phyloP scores from a whole-genome alignment of 179 eudicot genomes.

The Spergularia azorica region DNA sequence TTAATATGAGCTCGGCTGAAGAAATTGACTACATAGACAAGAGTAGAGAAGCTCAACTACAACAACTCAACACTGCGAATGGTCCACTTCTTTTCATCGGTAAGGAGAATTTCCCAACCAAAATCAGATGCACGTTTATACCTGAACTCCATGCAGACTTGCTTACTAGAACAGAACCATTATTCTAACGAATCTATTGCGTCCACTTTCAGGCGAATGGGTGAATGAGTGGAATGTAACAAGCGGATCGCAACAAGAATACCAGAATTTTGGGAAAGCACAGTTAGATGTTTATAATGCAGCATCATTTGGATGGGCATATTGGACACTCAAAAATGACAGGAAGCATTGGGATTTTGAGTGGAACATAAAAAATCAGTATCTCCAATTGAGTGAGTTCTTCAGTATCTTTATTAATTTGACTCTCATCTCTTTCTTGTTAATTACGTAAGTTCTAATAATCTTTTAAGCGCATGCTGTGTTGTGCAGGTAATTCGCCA shows the following conservation, averaged over 20 bases:
- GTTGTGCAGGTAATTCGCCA: slow-evolving; percentile 41
- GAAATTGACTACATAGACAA: slow-evolving; percentile 65
- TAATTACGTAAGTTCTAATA: not conserved
- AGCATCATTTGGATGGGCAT: slow-evolving; percentile 89
- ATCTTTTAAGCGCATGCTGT: not conserved
- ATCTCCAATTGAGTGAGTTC: slow-evolving; percentile 53
- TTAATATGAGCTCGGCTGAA: slow-evolving; percentile 50
- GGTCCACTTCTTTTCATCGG: slow-evolving; percentile 79
- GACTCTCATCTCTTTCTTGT: not conserved
- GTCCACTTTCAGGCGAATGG: slow-evolving; percentile 71
- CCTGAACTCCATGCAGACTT: too few relatives aligned
- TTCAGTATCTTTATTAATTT: not conserved
- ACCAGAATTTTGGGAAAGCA: slow-evolving; percentile 62
- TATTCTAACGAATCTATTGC: not conserved
- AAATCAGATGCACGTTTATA: not conserved
- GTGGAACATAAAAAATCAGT: slow-evolving; percentile 62
- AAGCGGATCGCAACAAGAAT: slow-evolving; percentile 53
- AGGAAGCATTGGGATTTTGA: slow-evolving; percentile 80
- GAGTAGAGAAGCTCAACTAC: slow-evolving; percentile 60
- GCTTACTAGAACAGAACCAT: too few relatives aligned
- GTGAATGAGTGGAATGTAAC: slow-evolving; percentile 77
- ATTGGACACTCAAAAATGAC: slow-evolving; percentile 87
- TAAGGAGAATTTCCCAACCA: slow-evolving; percentile 17
- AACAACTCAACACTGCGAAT: slow-evolving; percentile 52
- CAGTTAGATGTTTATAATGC: slow-evolving; percentile 65